These are phyloP conservation scores for Westerdykella aurantiaca DNA, from an alignment of 2,329 filamentous ascomycete species.

Conservation along the genomic window DNA sequence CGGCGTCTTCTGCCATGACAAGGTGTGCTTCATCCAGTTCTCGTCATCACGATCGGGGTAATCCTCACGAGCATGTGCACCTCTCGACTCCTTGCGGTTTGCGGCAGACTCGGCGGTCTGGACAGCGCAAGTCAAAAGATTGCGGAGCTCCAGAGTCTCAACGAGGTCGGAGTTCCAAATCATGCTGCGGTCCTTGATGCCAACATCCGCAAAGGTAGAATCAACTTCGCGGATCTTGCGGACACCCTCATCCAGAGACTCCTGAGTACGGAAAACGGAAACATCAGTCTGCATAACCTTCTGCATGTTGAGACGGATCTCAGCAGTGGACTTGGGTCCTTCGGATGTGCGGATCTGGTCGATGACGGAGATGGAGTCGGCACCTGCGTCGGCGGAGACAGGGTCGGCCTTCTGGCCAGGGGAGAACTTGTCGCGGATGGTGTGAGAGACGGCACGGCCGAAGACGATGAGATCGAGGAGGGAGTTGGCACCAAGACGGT, in stretches of 20 bases:
- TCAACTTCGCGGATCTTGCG: slow-evolving; percentile 82
- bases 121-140: slow-evolving; percentile 91
- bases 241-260: slow-evolving; percentile 90
- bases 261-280: slow-evolving; percentile 91
- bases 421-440: slow-evolving; percentile 88
- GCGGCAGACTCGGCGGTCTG: slow-evolving; percentile 90
- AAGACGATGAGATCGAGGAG: slow-evolving; percentile 97
- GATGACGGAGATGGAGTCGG: slow-evolving; percentile 77
- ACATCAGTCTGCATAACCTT: slow-evolving; percentile 98
- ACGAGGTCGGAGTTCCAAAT: slow-evolving; percentile 99
- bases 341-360: slow-evolving; percentile 80
- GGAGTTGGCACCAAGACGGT: slow-evolving; percentile 96
- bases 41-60: slow-evolving; percentile 90
- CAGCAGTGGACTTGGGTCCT: slow-evolving; percentile 79
- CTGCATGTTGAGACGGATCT: slow-evolving; percentile 89
- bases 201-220: slow-evolving; percentile 70
- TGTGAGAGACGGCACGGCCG: slow-evolving; percentile 94
- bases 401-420: slow-evolving; percentile 76
- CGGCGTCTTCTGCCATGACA: slow-evolving; percentile 90
- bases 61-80: slow-evolving; percentile 95
- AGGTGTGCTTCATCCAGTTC: slow-evolving; percentile 99
- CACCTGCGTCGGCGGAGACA: slow-evolving; percentile 76
- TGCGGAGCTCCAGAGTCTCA: slow-evolving; percentile 91
- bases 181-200: slow-evolving; percentile 98
- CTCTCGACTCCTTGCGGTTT: slow-evolving; percentile 94